Percentiles rank a stretch among this genome's conserved stretches.
These are phyloP conservation scores for Laetiporus sulphureus DNA, from an alignment of 1,284 basidiomycete species.

Conservation along the genomic window DNA sequence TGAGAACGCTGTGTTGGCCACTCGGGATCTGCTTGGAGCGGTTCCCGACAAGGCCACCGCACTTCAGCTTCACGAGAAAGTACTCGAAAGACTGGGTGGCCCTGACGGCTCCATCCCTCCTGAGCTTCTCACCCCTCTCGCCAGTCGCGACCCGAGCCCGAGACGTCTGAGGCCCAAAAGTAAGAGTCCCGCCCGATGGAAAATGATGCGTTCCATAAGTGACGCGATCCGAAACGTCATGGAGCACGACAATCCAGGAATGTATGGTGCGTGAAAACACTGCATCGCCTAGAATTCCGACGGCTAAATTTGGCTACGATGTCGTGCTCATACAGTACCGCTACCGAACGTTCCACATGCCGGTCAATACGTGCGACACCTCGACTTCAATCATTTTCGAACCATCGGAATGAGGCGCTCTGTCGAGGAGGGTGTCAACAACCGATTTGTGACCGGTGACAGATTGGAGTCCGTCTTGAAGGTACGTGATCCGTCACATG, in stretches of 20 bases:
- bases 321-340: slow-evolving; percentile 44
- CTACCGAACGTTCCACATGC: slow-evolving; percentile 66
- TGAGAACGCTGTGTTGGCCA: slow-evolving; percentile 47
- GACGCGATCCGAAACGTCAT: slow-evolving; percentile 66
- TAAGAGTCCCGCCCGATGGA: slow-evolving; percentile 75
- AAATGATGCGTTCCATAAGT: slow-evolving; percentile 67
- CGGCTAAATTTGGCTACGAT: too few species aligned
- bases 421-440: slow-evolving; percentile 83
- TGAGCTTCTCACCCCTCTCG: slow-evolving; percentile 68
- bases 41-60: slow-evolving; percentile 35
- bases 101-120: slow-evolving; percentile 64
- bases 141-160: slow-evolving; percentile 75
- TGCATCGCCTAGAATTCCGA: background rate
- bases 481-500: slow-evolving; percentile 34
- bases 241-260: slow-evolving; percentile 51
- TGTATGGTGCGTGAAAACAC: slow-evolving; percentile 52
- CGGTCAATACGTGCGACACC: slow-evolving; percentile 68
- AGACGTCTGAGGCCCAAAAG: slow-evolving; percentile 65
- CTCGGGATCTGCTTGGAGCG: slow-evolving; percentile 21
- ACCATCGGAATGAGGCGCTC: slow-evolving; percentile 93
- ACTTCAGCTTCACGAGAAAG: slow-evolving; percentile 49
- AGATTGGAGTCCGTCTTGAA: slow-evolving; percentile 79
- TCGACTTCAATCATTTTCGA: slow-evolving; percentile 91
- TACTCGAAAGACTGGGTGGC: slow-evolving; percentile 48
- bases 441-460: slow-evolving; percentile 89